Conservation (phyloP, 768 basidiomycete species). For the Leccinellum albellum region DNA sequence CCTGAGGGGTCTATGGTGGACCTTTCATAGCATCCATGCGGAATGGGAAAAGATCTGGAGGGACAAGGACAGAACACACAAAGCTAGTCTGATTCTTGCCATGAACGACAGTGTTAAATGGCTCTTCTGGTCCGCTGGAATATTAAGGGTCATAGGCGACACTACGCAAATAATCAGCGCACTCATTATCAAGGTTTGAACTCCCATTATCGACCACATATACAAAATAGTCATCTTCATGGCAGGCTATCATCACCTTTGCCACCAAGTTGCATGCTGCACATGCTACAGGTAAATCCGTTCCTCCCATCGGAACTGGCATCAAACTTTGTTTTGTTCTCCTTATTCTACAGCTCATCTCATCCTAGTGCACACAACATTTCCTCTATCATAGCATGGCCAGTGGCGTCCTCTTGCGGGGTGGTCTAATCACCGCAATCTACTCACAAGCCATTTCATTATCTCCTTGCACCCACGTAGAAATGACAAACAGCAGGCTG, state of each 20-base stretch:
- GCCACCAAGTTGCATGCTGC: slow-evolving; percentile 56
- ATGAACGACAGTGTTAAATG: slow-evolving; percentile 76
- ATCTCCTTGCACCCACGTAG: slow-evolving; percentile 73
- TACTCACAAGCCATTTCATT: slow-evolving; percentile 75
- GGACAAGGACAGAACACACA: slow-evolving; percentile 56
- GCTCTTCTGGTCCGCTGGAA: slow-evolving; percentile 74
- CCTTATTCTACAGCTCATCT: slow-evolving; percentile 60
- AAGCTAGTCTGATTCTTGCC: slow-evolving; percentile 61
- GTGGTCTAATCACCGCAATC: slow-evolving; percentile 83
- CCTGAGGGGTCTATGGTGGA: slow-evolving; percentile 57
- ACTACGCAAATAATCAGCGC: slow-evolving; percentile 71
- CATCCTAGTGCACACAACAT: slow-evolving; percentile 59
- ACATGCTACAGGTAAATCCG: slow-evolving; percentile 34
- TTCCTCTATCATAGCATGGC: slow-evolving; percentile 14
- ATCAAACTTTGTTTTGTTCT: slow-evolving; percentile 75
- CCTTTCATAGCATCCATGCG: slow-evolving; percentile 44
- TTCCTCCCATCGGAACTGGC: slow-evolving; percentile 51
- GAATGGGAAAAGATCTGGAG: slow-evolving; percentile 63
- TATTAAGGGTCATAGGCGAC: slow-evolving; percentile 58
- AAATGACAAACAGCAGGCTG: slow-evolving; percentile 69
- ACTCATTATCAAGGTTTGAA: slow-evolving; percentile 68
- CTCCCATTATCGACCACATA: not conserved
- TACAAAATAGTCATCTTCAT: not conserved
- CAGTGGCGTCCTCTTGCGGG: slow-evolving; percentile 76
- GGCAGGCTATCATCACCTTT: slow-evolving; percentile 67